Conservation (phyloP, 2,329 filamentous ascomycete species). For the Fusarium bulbicola region DNA sequence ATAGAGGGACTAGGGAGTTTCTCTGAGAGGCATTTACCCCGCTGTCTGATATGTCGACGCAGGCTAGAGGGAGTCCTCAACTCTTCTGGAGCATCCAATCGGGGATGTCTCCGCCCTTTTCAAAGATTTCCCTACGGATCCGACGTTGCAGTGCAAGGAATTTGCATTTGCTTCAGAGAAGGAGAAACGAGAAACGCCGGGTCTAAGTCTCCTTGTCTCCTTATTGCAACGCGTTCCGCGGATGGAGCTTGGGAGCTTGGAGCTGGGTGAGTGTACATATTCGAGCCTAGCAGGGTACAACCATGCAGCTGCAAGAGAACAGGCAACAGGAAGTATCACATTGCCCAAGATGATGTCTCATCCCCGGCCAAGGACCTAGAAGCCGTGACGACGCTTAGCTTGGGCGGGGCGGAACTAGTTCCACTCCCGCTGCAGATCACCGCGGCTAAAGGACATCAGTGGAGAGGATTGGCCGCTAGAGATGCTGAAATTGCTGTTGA, state of each 20-base stretch:
- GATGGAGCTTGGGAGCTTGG: background rate
- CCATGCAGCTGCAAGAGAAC: background rate
- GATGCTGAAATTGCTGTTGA: background rate
- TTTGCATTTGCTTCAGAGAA: background rate
- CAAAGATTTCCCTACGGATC: background rate
- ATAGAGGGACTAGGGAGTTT: background rate
- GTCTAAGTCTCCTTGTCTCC: background rate
- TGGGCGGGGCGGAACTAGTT: background rate
- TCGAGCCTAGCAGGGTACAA: background rate
- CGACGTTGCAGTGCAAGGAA: constrained; percentile 1
- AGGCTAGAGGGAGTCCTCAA: constrained; percentile 3
- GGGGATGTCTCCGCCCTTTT: background rate
- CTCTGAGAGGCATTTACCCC: background rate
- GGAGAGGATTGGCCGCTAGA: background rate
- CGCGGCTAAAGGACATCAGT: background rate
- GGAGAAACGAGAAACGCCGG: background rate
- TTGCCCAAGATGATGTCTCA: background rate
- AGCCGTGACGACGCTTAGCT: background rate
- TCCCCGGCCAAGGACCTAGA: background rate
- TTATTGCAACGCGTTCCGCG: background rate
- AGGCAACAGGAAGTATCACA: background rate
- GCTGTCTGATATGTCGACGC: background rate
- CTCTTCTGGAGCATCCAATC: constrained; percentile 9
- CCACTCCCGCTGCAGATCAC: constrained; percentile 4
- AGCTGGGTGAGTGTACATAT: background rate